Conservation (phyloP, 1,284 basidiomycete species). For the Ceratobasidium sp. region DNA sequence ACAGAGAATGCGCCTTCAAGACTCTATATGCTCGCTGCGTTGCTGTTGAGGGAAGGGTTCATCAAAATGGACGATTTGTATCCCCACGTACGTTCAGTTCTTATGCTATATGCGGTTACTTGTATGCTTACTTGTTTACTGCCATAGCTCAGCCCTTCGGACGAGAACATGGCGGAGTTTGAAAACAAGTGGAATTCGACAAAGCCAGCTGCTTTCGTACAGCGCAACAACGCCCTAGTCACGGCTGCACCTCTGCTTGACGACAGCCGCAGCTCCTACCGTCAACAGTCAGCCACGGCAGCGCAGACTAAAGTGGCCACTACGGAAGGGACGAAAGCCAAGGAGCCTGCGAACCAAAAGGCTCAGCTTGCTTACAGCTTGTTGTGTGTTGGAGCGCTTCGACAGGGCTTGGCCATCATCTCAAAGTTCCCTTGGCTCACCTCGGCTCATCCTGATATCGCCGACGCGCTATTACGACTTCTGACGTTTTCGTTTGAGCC, state of each 20-base stretch:
- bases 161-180: constrained; percentile 74
- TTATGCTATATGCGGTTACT: neutral
- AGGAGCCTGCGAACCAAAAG: constrained; percentile 78
- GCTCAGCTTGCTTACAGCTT: constrained; percentile 81
- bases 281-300: constrained; percentile 39
- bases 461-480: constrained; percentile 82
- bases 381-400: constrained; percentile 83
- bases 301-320: constrained; percentile 56
- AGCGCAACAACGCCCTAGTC: constrained; percentile 73
- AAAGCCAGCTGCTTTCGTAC: constrained; percentile 62
- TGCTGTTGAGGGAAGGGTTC: constrained; percentile 88
- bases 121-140: constrained; percentile 44
- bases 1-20: constrained; percentile 67
- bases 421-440: constrained; percentile 87
- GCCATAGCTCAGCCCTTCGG: constrained; percentile 72
- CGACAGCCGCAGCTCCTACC: constrained; percentile 56
- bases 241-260: constrained; percentile 87
- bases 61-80: constrained; percentile 86
- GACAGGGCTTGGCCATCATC: constrained; percentile 79
- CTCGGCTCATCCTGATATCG: constrained; percentile 80
- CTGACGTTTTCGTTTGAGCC: constrained; percentile 71
- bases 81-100: constrained; percentile 67
- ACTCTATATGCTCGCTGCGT: constrained; percentile 82
- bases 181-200: constrained; percentile 71
- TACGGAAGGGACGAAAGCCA: constrained; percentile 55